Base-by-base conservation (phyloP, 768 basidiomycete species). In the Macrolepiota fuliginosa region DNA sequence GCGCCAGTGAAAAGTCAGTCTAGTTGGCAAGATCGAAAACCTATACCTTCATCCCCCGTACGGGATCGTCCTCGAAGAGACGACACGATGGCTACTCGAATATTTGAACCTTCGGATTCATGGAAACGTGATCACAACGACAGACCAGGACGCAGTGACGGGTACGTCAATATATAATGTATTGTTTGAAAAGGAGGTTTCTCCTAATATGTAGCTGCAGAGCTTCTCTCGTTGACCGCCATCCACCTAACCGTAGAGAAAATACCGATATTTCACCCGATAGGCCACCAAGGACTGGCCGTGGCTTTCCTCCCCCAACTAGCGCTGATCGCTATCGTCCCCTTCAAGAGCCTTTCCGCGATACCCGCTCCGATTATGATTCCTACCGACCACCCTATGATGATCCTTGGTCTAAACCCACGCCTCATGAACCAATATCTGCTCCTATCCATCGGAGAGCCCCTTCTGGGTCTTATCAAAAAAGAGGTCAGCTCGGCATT, bases 91-190 rank as follows among this genome's bases (percentile, higher is more conserved):
- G 73, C 76, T 27, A 70, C 71, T 62, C 79, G 87, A 64, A 83
- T 86, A 78, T 86, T 91, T 68, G 90, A 91, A 69, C 88, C 90
- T 35, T 88, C 87, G 36, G 86, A 88, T 19, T 73, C 77, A 35
- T 91, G 90, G 90, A 89, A 86, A 69, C 83, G 87, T 64, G 72
- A 74, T 9, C 84, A 84, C 65, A 67, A 67, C 53, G 83, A 85
- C 66, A 77, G 79, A 65, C 68, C 76, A 32, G 32, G 54, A 37
- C 75, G 79, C 64, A 68, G 71, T 50, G 83, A 80, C 80, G 74
- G 69, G 76, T 77, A 52, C 69, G 65, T 69, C 69, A 68, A 39
- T 61, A 63, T 40, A 12, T 57, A 59, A 11, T 2, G 57, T 9
- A 17, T 32, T 22, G 13, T 27, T 39, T 37, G n/a, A 7, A 7